These are phyloP conservation scores for Vigna unguiculata DNA, from an alignment of 306 rosid species.

Conservation along the genomic window DNA sequence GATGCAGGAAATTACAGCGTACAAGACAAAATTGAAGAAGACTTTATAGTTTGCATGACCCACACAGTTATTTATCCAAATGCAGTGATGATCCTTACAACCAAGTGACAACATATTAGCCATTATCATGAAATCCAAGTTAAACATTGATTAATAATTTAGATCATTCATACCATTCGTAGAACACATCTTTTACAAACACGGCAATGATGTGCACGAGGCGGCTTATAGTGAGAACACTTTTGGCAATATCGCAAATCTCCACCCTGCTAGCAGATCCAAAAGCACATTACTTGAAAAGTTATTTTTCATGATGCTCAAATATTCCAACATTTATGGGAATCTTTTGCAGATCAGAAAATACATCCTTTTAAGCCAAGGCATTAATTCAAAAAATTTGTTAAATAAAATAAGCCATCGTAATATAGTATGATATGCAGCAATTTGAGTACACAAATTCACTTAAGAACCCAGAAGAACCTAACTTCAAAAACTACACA, in stretches of 20 bases:
- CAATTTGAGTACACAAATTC: not conserved
- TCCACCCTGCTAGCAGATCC: constrained; percentile 74
- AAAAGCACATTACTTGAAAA: constrained; percentile 32
- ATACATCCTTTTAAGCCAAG: constrained; percentile 27
- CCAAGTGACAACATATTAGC: constrained; percentile 51
- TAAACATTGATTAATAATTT: constrained; percentile 35
- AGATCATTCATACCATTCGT: constrained; percentile 81
- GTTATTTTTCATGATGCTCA: constrained; percentile 25
- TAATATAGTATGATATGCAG: not conserved
- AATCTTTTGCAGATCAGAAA: constrained; percentile 24
- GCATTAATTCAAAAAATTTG: constrained; percentile 28
- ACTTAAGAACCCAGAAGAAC: constrained; percentile 23
- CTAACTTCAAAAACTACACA: constrained; percentile 17
- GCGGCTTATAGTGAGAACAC: constrained; percentile 94
- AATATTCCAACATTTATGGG: constrained; percentile 29
- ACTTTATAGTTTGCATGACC: constrained; percentile 95
- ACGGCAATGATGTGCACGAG: constrained; percentile 99
- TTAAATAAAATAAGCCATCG: constrained; percentile 20
- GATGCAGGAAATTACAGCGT: constrained; percentile 84
- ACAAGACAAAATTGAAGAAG: constrained; percentile 81
- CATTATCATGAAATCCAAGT: constrained; percentile 43
- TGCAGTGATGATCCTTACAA: constrained; percentile 97
- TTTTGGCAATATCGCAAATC: constrained; percentile 96
- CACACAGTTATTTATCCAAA: constrained; percentile 95
- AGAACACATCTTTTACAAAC: constrained; percentile 94